Percentiles rank a stretch among this genome's conserved stretches.
phyloP scores from a whole-genome alignment of 352 stramenopile genomes.

The Phytopythium helicoides region DNA sequence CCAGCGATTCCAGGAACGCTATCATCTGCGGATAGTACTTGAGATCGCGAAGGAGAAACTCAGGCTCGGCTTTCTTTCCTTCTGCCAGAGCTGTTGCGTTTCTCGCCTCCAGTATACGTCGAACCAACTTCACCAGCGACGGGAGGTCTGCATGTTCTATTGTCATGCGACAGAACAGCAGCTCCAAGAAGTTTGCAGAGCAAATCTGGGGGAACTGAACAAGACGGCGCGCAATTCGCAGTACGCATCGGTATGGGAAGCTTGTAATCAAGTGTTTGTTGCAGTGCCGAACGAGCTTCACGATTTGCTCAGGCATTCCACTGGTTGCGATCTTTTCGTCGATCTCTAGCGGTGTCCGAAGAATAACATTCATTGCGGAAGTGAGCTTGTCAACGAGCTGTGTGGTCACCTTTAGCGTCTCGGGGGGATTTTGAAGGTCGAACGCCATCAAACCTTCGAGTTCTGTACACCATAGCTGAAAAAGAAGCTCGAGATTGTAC shows the following conservation, averaged over 20 bases:
- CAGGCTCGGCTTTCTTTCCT: conserved; percentile 25
- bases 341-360: conserved; percentile 61
- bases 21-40: conserved; percentile 68
- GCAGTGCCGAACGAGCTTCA: conserved; percentile 73
- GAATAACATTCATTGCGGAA: conserved; percentile 65
- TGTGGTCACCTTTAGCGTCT: conserved; percentile 42
- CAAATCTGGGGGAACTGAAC: conserved; percentile 64
- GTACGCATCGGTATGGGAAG: conserved; percentile 68
- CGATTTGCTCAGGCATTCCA: conserved; percentile 65
- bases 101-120: conserved; percentile 68
- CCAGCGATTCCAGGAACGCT: conserved; percentile 44
- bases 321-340: conserved; percentile 68
- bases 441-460: conserved; percentile 54
- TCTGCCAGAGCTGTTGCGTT: conserved; percentile 24
- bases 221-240: conserved; percentile 59
- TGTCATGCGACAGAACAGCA: conserved; percentile 70
- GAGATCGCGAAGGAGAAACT: conserved; percentile 60
- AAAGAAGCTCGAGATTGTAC: conserved; percentile 78
- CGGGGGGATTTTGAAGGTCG: conserved; percentile 55
- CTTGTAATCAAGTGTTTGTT: conserved; percentile 66
- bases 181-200: conserved; percentile 68
- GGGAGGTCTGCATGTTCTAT: conserved; percentile 71
- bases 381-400: conserved; percentile 72
- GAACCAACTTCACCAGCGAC: conserved; percentile 63
- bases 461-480: conserved; percentile 67